A percentile compares a stretch with the other conserved stretches of the same genome.
Conservation (phyloP, 2,329 filamentous ascomycete species). For the Apiospora saccharicola region DNA sequence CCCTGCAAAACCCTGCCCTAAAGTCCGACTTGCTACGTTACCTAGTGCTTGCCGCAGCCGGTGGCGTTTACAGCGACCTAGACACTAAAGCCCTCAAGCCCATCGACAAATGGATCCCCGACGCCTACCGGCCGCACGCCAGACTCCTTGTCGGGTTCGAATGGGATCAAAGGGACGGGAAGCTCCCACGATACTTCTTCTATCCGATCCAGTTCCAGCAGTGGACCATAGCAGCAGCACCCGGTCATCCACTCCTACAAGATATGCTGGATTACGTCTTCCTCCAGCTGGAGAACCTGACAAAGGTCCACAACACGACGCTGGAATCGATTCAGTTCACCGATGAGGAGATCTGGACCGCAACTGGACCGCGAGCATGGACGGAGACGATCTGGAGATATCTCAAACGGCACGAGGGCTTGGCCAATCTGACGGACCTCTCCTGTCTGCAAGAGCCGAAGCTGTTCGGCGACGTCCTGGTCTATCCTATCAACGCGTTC, state of each 20-base stretch:
- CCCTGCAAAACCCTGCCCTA: slow-evolving; percentile 39
- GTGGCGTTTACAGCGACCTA: slow-evolving; percentile 58
- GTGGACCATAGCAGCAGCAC: slow-evolving; percentile 45
- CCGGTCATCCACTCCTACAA: slow-evolving; percentile 41
- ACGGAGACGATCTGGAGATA: slow-evolving; percentile 23
- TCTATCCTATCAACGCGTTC: slow-evolving; percentile 22
- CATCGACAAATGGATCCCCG: slow-evolving; percentile 61
- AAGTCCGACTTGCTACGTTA: slow-evolving; percentile 67
- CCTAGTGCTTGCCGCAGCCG: slow-evolving; percentile 71
- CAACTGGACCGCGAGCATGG: slow-evolving; percentile 25
- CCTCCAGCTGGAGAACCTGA: slow-evolving; percentile 30
- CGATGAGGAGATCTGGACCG: slow-evolving; percentile 22
- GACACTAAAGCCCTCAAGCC: slow-evolving; percentile 51
- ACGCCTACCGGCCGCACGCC: slow-evolving; percentile 30
- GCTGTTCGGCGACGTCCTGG: slow-evolving; percentile 23
- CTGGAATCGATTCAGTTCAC: background rate
- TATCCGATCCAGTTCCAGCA: slow-evolving; percentile 45
- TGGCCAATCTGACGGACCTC: background rate
- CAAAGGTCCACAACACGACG: background rate
- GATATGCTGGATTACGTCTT: slow-evolving; percentile 37
- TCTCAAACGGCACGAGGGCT: slow-evolving; percentile 1
- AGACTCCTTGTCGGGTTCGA: slow-evolving; percentile 42
- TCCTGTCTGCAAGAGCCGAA: slow-evolving; percentile 14
- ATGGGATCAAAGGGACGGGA: slow-evolving; percentile 40
- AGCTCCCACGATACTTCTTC: slow-evolving; percentile 34